These are phyloP conservation scores for Marsdenia floribunda DNA, from an alignment of 257 asterid genomes.

Conservation along the genomic window DNA sequence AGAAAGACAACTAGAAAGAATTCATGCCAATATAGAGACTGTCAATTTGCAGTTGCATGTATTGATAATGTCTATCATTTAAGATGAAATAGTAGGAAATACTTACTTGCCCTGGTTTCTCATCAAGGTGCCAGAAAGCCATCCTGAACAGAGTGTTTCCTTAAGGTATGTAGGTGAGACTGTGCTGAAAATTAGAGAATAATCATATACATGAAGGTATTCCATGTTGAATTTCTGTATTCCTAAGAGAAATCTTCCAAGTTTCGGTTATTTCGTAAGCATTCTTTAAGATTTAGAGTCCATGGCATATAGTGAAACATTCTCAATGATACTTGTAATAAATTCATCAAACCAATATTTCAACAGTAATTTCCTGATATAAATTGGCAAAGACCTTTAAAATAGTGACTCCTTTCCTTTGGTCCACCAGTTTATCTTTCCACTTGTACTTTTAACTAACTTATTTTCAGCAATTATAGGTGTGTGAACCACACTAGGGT, in stretches of 20 bases:
- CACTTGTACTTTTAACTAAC: background rate
- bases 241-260: constrained; percentile 1
- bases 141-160: constrained; percentile 90
- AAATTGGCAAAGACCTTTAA: background rate
- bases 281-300: background rate
- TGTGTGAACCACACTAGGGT: background rate
- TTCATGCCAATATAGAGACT: background rate
- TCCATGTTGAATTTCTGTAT: background rate
- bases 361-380: background rate
- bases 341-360: background rate
- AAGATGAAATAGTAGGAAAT: constrained; percentile 10
- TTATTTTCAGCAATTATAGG: background rate
- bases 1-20: background rate
- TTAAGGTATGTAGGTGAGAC: constrained; percentile 88
- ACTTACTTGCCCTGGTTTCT: constrained; percentile 70
- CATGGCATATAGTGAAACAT: background rate
- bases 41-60: background rate
- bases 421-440: background rate
- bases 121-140: constrained; percentile 77
- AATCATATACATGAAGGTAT: background rate
- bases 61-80: background rate
- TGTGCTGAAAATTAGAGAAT: constrained; percentile 53
- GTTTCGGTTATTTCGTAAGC: background rate
- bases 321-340: background rate
- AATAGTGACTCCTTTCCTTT: background rate